These are phyloP conservation scores for Solanum lignicaule DNA, from an alignment of 257 asterid genomes.

Conservation along the genomic window DNA sequence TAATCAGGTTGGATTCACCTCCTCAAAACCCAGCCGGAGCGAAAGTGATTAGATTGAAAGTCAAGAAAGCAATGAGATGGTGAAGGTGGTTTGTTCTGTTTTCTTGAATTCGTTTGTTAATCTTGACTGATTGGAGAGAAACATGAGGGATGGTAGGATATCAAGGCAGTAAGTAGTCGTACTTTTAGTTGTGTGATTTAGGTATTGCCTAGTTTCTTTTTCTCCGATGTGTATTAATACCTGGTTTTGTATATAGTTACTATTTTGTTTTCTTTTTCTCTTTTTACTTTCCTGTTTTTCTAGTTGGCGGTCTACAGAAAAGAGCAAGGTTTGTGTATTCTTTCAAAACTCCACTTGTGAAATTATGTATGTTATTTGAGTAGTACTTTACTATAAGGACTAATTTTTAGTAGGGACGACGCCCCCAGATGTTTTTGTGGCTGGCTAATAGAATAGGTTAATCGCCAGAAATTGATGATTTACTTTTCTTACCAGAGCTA, in stretches of 20 bases:
- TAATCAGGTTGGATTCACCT: conserved; percentile 11
- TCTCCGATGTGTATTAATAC: not conserved
- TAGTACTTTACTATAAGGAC: not conserved
- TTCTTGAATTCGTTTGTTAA: not conserved
- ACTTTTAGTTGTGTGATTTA: not conserved
- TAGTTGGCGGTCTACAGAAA: no score
- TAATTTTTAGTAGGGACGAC: no score
- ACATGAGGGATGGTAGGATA: not conserved
- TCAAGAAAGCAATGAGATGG: not conserved
- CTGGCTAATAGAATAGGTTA: not conserved
- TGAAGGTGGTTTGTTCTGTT: not conserved
- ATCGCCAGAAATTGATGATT: not conserved
- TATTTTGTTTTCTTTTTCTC: not conserved
- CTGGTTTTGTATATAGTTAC: no score
- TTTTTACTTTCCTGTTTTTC: no score
- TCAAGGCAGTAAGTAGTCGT: not conserved
- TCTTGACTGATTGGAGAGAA: conserved; percentile 1
- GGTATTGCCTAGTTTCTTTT: not conserved
- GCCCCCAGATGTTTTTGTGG: not conserved
- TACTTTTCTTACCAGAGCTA: not conserved
- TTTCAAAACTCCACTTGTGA: not conserved
- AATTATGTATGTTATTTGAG: no score
- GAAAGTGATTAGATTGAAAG: conserved; percentile 16
- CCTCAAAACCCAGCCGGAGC: conserved; percentile 33
- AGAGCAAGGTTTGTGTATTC: not conserved